Evolutionary conservation across 2,329 filamentous ascomycete genomes (phyloP), one percentile per base, ranked within the genome.

Genomic region (Orbilia javanica): DNA sequence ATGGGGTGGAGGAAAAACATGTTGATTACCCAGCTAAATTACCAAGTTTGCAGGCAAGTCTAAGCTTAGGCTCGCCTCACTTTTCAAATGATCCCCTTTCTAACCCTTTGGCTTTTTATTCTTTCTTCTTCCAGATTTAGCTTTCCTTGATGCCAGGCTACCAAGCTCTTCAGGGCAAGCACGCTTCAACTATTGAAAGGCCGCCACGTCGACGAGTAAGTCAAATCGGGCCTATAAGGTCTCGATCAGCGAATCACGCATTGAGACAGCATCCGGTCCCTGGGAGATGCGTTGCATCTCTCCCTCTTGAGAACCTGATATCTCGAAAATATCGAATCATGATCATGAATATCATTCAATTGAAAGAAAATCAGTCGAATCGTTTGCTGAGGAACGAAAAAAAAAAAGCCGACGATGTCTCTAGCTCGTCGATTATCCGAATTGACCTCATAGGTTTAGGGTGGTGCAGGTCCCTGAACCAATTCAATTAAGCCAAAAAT

Each of bases 1-100:
- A 70, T 65, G 50, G 39, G 53, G 69, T 65, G 57, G 73, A 63
- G 67, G 46, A 52, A 66, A 64, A 69, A 70, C 65, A 77, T 70
- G 66, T 60, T 77, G 73, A 77, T 77, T 70, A 71, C 73, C 73
- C 73, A 77, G 70, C 62, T 55, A 70, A 60, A 60, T 60, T 77
- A 69, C 52, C 73, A 77, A 66, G 73, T 67, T 77, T 50, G 18
- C 50, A 71, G 72, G 66, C 52, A 77, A 67, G 73, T 77, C 73
- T 53, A 77, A 77, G 73, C 73, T 71, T 53, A 52, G 73, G 66
- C 48, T 71, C 73, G 73, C 73, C 73, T 77, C 73, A 71, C 60
- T 77, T 77, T 71, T 71, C 48, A 20, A 52, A 10, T 53, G 67
- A 62, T 63, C 55, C 55, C 55, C 60, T 71, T 62, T 71, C 53